A percentile compares a stretch with the other conserved stretches of the same genome.
Conservation (phyloP, 148 eudicot genomes). For the Rhododendron molle region DNA sequence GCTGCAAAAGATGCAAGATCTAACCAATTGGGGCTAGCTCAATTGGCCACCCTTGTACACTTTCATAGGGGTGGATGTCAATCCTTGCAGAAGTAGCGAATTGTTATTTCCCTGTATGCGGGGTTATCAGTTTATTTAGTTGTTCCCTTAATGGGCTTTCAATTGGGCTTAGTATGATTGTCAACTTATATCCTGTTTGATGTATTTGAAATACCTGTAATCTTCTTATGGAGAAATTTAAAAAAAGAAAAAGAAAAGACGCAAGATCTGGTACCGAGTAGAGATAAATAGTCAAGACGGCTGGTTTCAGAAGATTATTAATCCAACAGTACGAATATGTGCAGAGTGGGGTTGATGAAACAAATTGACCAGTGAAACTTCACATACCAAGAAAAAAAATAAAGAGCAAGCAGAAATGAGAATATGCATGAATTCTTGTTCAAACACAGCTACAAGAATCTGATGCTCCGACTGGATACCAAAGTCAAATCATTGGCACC, state of each 20-base stretch:
- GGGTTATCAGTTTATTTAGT: too few species aligned
- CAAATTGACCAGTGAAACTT: not conserved
- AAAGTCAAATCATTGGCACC: not conserved
- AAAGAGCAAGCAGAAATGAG: not conserved
- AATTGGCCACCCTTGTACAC: too few species aligned
- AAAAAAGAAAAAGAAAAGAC: not conserved
- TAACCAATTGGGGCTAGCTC: not conserved
- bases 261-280: not conserved
- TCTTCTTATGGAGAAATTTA: not conserved
- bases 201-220: not conserved
- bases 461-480: not conserved
- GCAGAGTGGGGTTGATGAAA: not conserved
- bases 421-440: not conserved
- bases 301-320: not conserved
- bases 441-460: not conserved
- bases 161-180: not conserved
- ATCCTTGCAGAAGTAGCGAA: too few species aligned
- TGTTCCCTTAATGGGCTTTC: not conserved
- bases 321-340: not conserved
- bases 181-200: not conserved
- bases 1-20: not conserved
- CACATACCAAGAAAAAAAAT: not conserved
- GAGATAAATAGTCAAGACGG: not conserved
- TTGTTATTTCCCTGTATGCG: too few species aligned
- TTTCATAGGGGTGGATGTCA: too few species aligned